Conservation (phyloP, 768 basidiomycete genomes). For the Pulveroboletus sp. region DNA sequence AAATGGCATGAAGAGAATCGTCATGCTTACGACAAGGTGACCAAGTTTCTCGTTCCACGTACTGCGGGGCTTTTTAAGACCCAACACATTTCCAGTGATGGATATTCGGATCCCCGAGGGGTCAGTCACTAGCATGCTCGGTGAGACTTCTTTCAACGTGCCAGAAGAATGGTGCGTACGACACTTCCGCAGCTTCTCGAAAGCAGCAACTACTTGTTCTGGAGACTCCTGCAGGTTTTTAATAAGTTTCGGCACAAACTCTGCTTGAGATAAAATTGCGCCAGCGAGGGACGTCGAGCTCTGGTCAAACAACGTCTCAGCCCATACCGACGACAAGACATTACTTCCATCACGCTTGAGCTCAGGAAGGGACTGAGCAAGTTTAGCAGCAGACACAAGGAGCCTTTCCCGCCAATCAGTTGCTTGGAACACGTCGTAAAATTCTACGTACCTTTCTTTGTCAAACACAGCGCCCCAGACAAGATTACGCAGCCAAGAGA, state of each 20-base stretch:
- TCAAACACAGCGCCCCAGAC: conserved; percentile 75
- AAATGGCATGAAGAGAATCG: background rate
- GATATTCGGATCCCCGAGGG: conserved; percentile 85
- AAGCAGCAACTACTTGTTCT: conserved; percentile 63
- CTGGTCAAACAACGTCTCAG: conserved; percentile 63
- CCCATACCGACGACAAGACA: conserved; percentile 71
- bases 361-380: conserved; percentile 86
- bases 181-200: conserved; percentile 68
- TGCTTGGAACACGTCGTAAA: background rate
- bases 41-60: conserved; percentile 73
- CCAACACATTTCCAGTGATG: conserved; percentile 83
- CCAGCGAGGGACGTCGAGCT: conserved; percentile 66
- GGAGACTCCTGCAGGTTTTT: conserved; percentile 73
- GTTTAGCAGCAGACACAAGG: conserved; percentile 81
- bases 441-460: conserved; percentile 59
- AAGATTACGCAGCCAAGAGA: conserved; percentile 85
- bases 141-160: background rate
- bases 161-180: conserved; percentile 44
- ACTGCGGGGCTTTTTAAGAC: conserved; percentile 66
- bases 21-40: conserved; percentile 53
- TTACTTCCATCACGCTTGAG: conserved; percentile 86
- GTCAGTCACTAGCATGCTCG: conserved; percentile 65
- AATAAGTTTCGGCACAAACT: conserved; percentile 75
- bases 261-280: conserved; percentile 68
- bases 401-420: conserved; percentile 46